Base-by-base conservation (phyloP, 2,329 filamentous ascomycete species). In the Cercospora sp. region DNA sequence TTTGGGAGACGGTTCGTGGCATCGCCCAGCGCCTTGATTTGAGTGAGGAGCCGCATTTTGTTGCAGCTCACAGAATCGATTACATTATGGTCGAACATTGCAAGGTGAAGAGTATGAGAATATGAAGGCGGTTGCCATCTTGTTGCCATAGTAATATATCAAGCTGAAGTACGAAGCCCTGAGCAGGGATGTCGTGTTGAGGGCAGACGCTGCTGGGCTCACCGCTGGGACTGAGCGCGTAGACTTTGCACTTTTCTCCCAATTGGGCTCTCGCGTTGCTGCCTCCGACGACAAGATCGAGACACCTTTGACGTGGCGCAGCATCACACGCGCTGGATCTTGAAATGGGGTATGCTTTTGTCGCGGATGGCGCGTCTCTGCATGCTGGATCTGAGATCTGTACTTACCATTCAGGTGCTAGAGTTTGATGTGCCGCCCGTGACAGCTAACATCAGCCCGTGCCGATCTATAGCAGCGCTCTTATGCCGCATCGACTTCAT, bases 91-190 rank as follows among this genome's bases (percentile, higher is more conserved):
- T 64, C 53, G 33, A 45, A 45, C 51, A 48, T 65, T 23, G 48
- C 42, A 33, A 23, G 20, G n/a, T 12, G 23, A 31, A 23, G 12
- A 42, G 26, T 28, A 63, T 63, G 42, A 23, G 6, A 42, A 26
- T 39, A 63, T 63, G 42, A 33, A 42, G 30, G 42, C 28, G 12
- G 23, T 65, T 10, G 33, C 57, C 23, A 55, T 16, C 9, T 8
- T 30, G 64, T 65, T 65, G 64, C 64, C 64, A 55, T 30, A 55
- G 64, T 39, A 61, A 65, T 65, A 36, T 60, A 60, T n/a, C 28
- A 39, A 55, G 42, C 42, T 61, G 57, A 45, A 33, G n/a, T 26
- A 45, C 45, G 58, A 28, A 30, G 30, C 42, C 18, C 55, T 42
- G 28, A 23, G 61, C 64, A 65, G 57, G 64, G 64, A 65, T 65